phyloP scores from a whole-genome alignment of 1,284 basidiomycete genomes.

The Xanthoconium separans region DNA sequence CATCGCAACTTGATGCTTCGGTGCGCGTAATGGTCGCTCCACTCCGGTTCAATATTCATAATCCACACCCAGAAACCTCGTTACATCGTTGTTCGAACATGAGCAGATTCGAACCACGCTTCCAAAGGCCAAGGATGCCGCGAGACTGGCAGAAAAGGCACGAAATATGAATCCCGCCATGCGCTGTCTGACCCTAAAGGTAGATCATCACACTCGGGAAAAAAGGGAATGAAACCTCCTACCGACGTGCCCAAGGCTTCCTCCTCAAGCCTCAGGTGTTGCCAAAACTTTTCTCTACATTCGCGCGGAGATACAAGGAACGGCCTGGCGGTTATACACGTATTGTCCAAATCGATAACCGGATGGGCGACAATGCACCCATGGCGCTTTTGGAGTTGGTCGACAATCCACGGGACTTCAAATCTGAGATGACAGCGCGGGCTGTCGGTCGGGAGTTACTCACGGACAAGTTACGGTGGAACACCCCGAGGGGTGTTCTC shows the following conservation, averaged over 20 bases:
- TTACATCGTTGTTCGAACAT: conserved; percentile 93
- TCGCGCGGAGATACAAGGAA: conserved; percentile 79
- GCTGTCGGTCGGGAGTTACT: conserved; percentile 80
- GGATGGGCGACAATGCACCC: conserved; percentile 92
- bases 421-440: conserved; percentile 82
- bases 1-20: conserved; percentile 87
- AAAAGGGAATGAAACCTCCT: conserved; percentile 66
- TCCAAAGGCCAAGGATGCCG: conserved; percentile 93
- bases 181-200: conserved; percentile 11
- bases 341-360: conserved; percentile 86
- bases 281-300: conserved; percentile 79
- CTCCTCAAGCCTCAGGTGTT: conserved; percentile 70
- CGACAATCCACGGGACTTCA: conserved; percentile 89
- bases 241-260: conserved; percentile 69
- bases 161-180: not conserved
- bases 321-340: conserved; percentile 96
- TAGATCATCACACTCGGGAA: conserved; percentile 91
- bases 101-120: conserved; percentile 96
- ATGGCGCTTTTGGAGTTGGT: conserved; percentile 92
- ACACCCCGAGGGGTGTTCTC: conserved; percentile 46
- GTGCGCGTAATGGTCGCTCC: conserved; percentile 42
- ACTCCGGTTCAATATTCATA: conserved; percentile 3
- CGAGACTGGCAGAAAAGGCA: conserved; percentile 92
- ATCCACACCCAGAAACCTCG: conserved; percentile 71
- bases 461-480: conserved; percentile 48